Evolutionary conservation across 73 alveolate genomes (phyloP).

Genomic region (Urostyla sp.): DNA sequence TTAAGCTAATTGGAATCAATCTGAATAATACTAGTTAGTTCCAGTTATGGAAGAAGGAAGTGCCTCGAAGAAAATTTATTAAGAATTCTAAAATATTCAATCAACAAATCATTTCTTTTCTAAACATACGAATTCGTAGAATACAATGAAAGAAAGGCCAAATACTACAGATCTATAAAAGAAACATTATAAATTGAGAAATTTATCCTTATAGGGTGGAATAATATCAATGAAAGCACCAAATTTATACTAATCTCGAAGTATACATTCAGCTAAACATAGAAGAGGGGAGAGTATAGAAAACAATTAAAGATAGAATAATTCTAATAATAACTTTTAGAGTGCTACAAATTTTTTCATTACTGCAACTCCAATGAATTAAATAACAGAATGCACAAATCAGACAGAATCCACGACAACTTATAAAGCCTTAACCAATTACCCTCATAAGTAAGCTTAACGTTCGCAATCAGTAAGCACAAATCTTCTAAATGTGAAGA

Average conservation of each 20-base stretch:
- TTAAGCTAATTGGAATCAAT: neutral
- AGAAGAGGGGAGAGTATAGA: constrained; percentile 24
- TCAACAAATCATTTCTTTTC: neutral
- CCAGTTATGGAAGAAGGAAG: neutral
- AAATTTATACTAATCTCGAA: constrained; percentile 11
- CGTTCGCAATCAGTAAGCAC: no score
- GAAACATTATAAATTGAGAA: neutral
- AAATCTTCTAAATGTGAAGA: no score
- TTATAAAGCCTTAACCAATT: no score
- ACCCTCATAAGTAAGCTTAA: no score
- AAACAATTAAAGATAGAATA: neutral
- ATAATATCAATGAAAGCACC: neutral
- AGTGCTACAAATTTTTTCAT: constrained; percentile 28
- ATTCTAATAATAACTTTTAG: neutral
- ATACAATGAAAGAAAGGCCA: neutral
- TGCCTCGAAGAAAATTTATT: neutral
- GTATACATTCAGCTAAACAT: constrained; percentile 24
- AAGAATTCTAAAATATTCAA: neutral
- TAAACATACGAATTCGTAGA: neutral
- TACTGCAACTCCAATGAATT: constrained; percentile 56
- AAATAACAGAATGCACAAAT: no score
- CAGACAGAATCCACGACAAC: no score
- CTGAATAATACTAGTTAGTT: no score
- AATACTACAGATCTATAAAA: neutral
- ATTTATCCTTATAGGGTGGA: constrained; percentile 22